Evolutionary conservation across 202 grass and related monocot species (phyloP).

Genomic region (Schoenoplectus triqueter): DNA sequence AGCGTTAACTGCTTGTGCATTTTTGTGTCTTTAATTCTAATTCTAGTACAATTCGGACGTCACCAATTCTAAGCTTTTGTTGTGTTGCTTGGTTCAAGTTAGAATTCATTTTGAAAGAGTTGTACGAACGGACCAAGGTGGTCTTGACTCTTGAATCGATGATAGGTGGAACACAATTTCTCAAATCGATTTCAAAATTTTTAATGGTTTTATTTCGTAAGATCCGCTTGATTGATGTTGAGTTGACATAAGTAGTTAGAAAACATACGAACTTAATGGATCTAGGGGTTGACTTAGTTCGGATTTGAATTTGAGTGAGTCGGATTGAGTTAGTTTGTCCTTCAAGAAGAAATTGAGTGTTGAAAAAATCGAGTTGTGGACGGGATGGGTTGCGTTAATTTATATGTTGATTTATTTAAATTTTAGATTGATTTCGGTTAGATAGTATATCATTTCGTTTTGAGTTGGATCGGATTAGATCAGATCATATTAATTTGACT

Average conservation of each 20-base stretch:
- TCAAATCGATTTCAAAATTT: background rate
- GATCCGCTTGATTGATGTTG: background rate
- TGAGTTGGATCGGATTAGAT: too few relatives aligned
- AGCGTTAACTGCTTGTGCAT: background rate
- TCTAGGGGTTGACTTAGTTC: too few relatives aligned
- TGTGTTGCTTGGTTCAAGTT: background rate
- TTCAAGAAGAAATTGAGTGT: too few relatives aligned
- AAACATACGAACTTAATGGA: background rate
- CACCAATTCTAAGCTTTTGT: background rate
- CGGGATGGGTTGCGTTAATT: too few relatives aligned
- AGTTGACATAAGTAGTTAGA: background rate
- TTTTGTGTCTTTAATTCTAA: background rate
- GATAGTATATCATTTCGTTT: too few relatives aligned
- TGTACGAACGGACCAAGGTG: background rate
- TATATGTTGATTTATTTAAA: too few relatives aligned
- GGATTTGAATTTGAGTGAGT: too few relatives aligned
- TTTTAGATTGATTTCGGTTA: too few relatives aligned
- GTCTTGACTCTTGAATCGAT: background rate
- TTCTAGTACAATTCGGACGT: background rate
- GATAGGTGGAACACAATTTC: background rate
- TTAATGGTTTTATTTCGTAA: background rate
- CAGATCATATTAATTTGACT: too few relatives aligned
- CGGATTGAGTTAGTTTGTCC: too few relatives aligned
- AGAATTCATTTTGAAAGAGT: background rate
- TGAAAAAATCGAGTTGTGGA: too few relatives aligned